Conservation (phyloP, 2,329 filamentous ascomycete genomes). For the Stagonosporopsis cucurbitacearum region DNA sequence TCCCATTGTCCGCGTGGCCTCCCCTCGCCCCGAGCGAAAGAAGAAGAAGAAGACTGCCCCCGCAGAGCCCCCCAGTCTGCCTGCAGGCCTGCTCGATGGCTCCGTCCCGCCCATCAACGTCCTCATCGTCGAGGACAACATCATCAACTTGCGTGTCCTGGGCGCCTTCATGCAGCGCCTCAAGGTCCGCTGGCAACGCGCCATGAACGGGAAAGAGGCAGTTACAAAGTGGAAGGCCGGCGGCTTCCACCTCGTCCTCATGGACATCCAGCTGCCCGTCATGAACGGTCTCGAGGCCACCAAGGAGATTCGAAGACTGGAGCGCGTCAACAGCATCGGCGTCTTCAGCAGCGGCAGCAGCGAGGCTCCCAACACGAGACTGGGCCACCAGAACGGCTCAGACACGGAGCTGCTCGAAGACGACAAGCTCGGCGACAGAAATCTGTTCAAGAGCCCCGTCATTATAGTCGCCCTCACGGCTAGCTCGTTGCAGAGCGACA, state of each 20-base stretch:
- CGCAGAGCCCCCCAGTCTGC: constrained; percentile 51
- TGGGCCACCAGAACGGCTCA: constrained; percentile 48
- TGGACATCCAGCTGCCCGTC: constrained; percentile 97
- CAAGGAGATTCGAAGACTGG: constrained; percentile 88
- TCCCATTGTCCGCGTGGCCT: constrained; percentile 57
- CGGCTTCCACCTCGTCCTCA: constrained; percentile 93
- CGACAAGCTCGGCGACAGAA: constrained; percentile 70
- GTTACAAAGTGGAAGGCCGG: constrained; percentile 91
- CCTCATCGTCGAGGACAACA: constrained; percentile 97
- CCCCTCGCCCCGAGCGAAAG: constrained; percentile 59
- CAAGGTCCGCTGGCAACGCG: constrained; percentile 96
- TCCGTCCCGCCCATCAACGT: constrained; percentile 95
- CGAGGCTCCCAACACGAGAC: constrained; percentile 43
- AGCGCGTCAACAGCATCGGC: constrained; percentile 89
- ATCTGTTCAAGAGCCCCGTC: constrained; percentile 91
- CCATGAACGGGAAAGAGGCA: constrained; percentile 91
- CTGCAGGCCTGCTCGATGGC: constrained; percentile 71
- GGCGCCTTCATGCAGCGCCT: constrained; percentile 95
- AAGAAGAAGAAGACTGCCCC: constrained; percentile 53
- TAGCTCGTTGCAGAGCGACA: constrained; percentile 90
- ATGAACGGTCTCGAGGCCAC: constrained; percentile 97
- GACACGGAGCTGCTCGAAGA: constrained; percentile 59
- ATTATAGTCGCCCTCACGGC: constrained; percentile 98
- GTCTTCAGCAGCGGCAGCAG: constrained; percentile 72
- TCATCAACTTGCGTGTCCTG: constrained; percentile 91